Evolutionary conservation across 768 basidiomycete species (phyloP), one percentile per base, ranked within the genome.

Genomic region (Kwoniella mangroviensis): DNA sequence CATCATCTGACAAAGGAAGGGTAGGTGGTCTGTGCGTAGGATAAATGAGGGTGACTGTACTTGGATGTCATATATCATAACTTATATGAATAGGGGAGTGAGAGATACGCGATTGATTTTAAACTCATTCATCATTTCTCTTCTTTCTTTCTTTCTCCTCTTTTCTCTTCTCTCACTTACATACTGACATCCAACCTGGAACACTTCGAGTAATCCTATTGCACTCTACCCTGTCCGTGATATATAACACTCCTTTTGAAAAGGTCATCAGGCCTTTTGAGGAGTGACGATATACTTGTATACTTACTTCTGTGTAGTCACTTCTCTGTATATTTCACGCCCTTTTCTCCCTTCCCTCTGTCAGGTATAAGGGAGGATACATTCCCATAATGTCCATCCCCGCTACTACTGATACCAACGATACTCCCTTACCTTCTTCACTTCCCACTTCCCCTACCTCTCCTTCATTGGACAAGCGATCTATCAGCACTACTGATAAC

Each of bases 61-160:
- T 28, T 24, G 15, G 40, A n/a, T n/a, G n/a, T n/a, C n/a, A n/a
- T n/a, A n/a, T 63, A 51, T 10, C 6, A 17, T 21, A 63, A 28
- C 34, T 41, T 4, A 41, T 45, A 67, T 59, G 45, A 56, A 57
- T 42, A 52, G 19, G 41, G 3, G 10, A 34, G 17, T 21, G 3
- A 49, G 51, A 59, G n/a, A 34, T 21, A 45, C 69, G 70, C 65
- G 70, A 40, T 28, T 71, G 70, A 71, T 71, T 71, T 69, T 34
- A 4, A 4, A 34, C 4, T 34, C 45, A 15, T 15, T n/a, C 40
- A 26, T 56, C 63, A 40, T 42, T 34, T 34, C 59, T 57, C 28
- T 63, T 67, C 43, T 42, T 49, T 55, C n/a, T 26, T 61, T 42
- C 19, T n/a, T 60, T 43, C 41, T 55, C 53, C 34, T 54, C 52